A percentile compares a stretch with the other conserved stretches of the same genome.
Conservation (phyloP, 2,329 filamentous ascomycete genomes). For the Neofusicoccum kwambonambiense region DNA sequence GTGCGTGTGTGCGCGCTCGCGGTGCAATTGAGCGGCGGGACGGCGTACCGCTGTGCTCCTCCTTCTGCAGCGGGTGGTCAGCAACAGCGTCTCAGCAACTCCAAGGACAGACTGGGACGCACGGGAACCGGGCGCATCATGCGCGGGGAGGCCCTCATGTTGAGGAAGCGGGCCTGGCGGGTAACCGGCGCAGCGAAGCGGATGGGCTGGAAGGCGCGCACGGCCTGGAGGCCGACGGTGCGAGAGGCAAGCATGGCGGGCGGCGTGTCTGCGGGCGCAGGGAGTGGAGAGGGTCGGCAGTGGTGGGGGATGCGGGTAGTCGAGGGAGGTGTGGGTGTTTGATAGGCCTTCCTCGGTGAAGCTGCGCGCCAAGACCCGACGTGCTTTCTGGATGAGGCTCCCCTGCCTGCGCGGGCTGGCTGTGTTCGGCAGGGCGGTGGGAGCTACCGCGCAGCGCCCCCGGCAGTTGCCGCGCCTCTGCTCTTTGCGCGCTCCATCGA, state of each 20-base stretch:
- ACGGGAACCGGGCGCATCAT: conserved; percentile 66
- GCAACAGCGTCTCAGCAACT: conserved; percentile 22
- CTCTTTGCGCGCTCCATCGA: conserved; percentile 15
- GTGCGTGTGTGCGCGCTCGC: background rate
- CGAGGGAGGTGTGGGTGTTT: conserved; percentile 22
- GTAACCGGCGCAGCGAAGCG: conserved; percentile 15
- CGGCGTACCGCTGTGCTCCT: conserved; percentile 60
- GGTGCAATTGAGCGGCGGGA: background rate
- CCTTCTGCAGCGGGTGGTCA: conserved; percentile 55
- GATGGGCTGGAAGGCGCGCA: conserved; percentile 17
- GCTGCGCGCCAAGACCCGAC: conserved; percentile 9
- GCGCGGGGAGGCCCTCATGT: conserved; percentile 48
- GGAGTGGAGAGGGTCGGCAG: conserved; percentile 32
- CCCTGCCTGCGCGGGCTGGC: background rate
- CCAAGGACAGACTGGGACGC: conserved; percentile 40
- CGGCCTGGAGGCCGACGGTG: conserved; percentile 36
- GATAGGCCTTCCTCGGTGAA: background rate
- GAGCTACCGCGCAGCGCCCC: background rate
- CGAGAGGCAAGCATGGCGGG: conserved; percentile 37
- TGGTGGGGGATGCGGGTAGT: conserved; percentile 25
- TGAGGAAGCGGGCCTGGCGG: conserved; percentile 18
- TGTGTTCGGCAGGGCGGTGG: conserved; percentile 6
- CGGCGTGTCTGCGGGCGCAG: conserved; percentile 25
- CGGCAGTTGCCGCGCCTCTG: conserved; percentile 14
- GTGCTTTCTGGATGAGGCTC: background rate